Evolutionary conservation across 345 rosid genomes (phyloP), one percentile per base, ranked within the genome.

Genomic region (Lepidium africanum): DNA sequence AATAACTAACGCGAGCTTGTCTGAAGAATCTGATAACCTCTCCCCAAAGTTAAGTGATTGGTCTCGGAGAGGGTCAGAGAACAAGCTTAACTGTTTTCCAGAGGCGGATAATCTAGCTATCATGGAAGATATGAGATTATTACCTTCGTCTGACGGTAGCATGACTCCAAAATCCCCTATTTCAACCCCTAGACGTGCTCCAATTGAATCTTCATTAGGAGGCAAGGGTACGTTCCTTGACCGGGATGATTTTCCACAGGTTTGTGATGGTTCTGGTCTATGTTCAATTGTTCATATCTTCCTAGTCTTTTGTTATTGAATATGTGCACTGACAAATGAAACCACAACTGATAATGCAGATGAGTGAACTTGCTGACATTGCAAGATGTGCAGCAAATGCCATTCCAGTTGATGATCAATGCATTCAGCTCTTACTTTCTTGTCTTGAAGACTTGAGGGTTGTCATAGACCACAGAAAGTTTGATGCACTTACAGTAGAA

Each of bases 81-180:
- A 92, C 79, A 88, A 83, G 93, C 87, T 90, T 36, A 89, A 88
- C 75, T 86, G 88, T 83, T 85, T 86, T 69, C 91, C 85, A 33
- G 98, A 90, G 75, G 78, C 85, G 39, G 96, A 90, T 70, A 83
- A 76, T 82, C 83, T 88, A 50, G 72, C 67, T 76, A 77, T 81
- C 50, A 80, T 86, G 88, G 93, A 92, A 63, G 96, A 92, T 76
- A 74, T 92, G 73, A 86, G 86, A 80, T 85, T 86, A 32, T 76
- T 90, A 56, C 85, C 91, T 51, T 90, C 96, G 32, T 90, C 96
- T 23, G 91, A 87, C 38, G 90, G 96, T 67, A 86, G 96, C 82
- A 83, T 90, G 87, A 92, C 96, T 68, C 96, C 98, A 59, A 84
- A 91, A 69, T 92, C 98, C 72, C 96, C 96, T 16, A 67, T 86